Conservation (phyloP, 371 early-diverging fungal species). For the Mortierella sp. region DNA sequence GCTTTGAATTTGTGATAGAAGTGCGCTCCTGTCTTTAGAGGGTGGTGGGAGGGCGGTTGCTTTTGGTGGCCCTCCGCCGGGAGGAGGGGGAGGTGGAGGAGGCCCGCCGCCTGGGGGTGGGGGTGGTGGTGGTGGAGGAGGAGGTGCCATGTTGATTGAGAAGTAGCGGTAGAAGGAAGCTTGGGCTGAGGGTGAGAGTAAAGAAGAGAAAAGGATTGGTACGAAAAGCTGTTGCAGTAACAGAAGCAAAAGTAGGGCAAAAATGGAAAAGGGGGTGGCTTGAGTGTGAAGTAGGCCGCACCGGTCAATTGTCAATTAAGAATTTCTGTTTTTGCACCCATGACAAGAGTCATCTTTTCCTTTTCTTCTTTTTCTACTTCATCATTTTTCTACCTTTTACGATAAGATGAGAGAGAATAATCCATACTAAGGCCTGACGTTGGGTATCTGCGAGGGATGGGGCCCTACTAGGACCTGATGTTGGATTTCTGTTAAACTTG, state of each 20-base stretch:
- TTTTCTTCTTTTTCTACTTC: no score
- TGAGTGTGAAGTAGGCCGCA: no score
- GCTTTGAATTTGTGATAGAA: slow-evolving; percentile 79
- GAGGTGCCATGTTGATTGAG: background rate
- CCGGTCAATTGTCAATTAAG: no score
- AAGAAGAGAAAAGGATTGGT: background rate
- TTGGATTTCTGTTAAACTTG: no score
- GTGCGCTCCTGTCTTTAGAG: slow-evolving; percentile 51
- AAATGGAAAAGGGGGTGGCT: no score
- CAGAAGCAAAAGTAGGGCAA: background rate
- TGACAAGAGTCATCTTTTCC: no score
- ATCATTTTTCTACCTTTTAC: no score
- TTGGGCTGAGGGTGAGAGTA: background rate
- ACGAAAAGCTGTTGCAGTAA: background rate
- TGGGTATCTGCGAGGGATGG: no score
- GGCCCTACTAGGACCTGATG: no score
- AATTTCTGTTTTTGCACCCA: no score
- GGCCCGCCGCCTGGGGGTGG: slow-evolving; percentile 16
- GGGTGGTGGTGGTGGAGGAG: slow-evolving; percentile 7
- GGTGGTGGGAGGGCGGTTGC: background rate
- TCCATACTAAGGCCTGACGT: no score
- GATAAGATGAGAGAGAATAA: no score
- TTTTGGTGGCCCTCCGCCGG: background rate
- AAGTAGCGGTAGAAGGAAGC: background rate
- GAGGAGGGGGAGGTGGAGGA: slow-evolving; percentile 28